phyloP scores from a whole-genome alignment of 179 eudicot species.

The Dionaea muscipula region DNA sequence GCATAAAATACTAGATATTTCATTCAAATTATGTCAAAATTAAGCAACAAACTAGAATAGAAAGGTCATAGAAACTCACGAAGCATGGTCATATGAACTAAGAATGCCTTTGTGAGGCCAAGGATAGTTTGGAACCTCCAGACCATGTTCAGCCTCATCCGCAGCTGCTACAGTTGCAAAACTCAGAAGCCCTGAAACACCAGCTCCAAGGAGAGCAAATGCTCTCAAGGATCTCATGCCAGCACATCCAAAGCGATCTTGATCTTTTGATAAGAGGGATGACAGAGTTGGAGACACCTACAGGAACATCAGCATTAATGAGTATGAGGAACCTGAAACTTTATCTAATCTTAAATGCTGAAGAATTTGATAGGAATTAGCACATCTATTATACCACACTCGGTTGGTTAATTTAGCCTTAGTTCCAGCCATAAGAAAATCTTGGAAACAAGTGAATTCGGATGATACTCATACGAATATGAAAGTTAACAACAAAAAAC shows the following conservation, averaged over 20 bases:
- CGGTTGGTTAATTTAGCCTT: too few relatives aligned
- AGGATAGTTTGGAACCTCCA: slow-evolving; percentile 45
- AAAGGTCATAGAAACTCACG: slow-evolving; percentile 34
- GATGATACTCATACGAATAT: too few relatives aligned
- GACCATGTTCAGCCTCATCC: slow-evolving; percentile 83
- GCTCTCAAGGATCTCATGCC: slow-evolving; percentile 48
- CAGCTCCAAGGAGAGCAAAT: slow-evolving; percentile 68
- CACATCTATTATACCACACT: too few relatives aligned
- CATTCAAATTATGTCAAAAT: not conserved
- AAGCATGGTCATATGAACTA: slow-evolving; percentile 71
- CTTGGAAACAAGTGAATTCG: too few relatives aligned
- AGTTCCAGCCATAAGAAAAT: not conserved
- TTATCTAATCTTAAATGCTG: not conserved
- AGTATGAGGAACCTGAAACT: not conserved
- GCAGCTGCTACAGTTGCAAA: slow-evolving; percentile 59
- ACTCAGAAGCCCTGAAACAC: slow-evolving; percentile 56
- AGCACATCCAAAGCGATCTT: slow-evolving; percentile 41
- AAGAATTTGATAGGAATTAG: too few relatives aligned
- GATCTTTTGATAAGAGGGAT: slow-evolving; percentile 42
- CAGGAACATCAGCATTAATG: not conserved
- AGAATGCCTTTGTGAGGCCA: slow-evolving; percentile 84
- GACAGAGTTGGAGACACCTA: slow-evolving; percentile 69
- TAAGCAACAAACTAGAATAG: too few relatives aligned
- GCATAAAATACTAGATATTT: not conserved
- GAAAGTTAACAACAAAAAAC: too few relatives aligned